These are phyloP conservation scores for Monosporascus sp. DNA, from an alignment of 2,329 filamentous ascomycete genomes.

Conservation along the genomic window DNA sequence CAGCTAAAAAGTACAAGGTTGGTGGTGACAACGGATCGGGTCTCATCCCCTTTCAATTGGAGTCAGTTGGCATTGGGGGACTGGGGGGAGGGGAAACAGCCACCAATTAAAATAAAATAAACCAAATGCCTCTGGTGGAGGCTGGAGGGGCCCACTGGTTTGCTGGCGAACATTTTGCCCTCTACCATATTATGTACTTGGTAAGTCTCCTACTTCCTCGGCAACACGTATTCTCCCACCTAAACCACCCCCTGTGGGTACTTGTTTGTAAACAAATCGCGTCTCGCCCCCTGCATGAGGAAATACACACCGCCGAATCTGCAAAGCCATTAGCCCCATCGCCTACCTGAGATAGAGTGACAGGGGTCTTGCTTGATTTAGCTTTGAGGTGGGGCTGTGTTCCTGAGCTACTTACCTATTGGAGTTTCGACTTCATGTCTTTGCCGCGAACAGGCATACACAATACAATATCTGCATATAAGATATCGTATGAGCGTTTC, in stretches of 20 bases:
- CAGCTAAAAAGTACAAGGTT: no score
- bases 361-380: constrained; percentile 15
- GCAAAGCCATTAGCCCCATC: constrained; percentile 11
- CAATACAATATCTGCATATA: no score
- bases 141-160: neutral
- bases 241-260: constrained; percentile 1
- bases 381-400: neutral
- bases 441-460: no score
- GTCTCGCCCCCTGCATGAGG: neutral
- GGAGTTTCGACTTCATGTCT: neutral
- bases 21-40: no score
- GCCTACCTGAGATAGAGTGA: constrained; percentile 10
- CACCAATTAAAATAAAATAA: no score
- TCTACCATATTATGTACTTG: neutral
- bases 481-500: no score
- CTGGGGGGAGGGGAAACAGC: no score
- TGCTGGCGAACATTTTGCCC: neutral
- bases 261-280: constrained; percentile 6
- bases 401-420: neutral
- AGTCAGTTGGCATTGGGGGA: no score
- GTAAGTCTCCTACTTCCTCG: neutral
- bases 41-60: no score
- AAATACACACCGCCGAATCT: neutral
- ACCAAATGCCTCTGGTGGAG: neutral
- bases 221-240: neutral